Evolutionary conservation across 2,329 filamentous ascomycete genomes (phyloP).

Genomic region (Sphaerulina vaccinii): DNA sequence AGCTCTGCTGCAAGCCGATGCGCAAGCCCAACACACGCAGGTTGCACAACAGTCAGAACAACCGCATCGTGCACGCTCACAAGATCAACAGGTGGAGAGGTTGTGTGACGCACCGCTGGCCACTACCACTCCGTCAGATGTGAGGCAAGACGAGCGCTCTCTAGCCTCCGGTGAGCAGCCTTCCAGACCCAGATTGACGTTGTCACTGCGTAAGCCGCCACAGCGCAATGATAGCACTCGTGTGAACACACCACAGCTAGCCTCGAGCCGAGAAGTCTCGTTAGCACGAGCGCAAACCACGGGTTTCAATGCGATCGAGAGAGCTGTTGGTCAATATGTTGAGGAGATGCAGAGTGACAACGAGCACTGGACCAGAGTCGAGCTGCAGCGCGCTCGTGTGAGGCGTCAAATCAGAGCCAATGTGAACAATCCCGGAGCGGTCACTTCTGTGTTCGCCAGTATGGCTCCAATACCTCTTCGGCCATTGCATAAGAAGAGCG

Average conservation of each 20-base stretch:
- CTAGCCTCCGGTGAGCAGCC: not conserved
- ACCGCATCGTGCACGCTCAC: too few relatives aligned
- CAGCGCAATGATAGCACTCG: too few relatives aligned
- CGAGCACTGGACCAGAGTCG: constrained; percentile 28
- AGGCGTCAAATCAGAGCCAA: constrained; percentile 1
- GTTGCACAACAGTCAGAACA: too few relatives aligned
- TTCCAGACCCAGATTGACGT: not conserved
- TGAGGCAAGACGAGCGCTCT: not conserved
- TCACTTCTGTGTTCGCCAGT: constrained; percentile 5
- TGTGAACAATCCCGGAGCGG: not conserved
- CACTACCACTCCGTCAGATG: not conserved
- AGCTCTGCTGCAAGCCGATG: not conserved
- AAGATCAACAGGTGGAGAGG: too few relatives aligned
- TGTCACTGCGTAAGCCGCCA: too few relatives aligned
- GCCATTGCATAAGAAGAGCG: not conserved
- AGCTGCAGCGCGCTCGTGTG: constrained; percentile 26
- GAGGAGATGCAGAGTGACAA: constrained; percentile 32
- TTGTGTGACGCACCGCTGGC: not conserved
- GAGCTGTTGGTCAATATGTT: constrained; percentile 26
- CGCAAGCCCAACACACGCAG: not conserved
- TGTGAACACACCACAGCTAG: not conserved
- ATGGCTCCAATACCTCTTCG: not conserved
- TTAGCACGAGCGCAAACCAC: not conserved
- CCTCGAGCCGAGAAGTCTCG: not conserved
- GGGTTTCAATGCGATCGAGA: constrained; percentile 23